Conservation (phyloP, 192 early-diverging fungal genomes). For the Thoreauomyces humboldtii region DNA sequence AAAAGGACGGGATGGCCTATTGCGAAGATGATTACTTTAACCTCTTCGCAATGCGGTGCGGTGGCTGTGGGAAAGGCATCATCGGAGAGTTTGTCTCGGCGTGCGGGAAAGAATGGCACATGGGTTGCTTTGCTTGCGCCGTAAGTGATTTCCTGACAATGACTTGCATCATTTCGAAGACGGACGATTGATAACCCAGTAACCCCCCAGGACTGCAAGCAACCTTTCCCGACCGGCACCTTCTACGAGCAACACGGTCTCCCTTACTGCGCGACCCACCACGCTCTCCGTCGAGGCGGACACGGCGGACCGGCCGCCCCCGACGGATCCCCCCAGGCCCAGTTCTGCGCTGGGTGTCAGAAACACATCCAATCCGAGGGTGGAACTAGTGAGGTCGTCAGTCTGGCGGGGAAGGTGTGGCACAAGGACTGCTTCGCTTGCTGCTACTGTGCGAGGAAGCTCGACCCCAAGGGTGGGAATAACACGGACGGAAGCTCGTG, state of each 20-base stretch:
- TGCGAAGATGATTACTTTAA: conserved; percentile 39
- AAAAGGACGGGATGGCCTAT: conserved; percentile 34
- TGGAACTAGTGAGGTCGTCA: neutral
- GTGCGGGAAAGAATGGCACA: conserved; percentile 41
- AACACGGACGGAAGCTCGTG: neutral
- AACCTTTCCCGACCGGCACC: conserved; percentile 33
- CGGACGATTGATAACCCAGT: too few relatives aligned
- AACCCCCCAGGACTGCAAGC: conserved; percentile 42
- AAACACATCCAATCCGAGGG: neutral
- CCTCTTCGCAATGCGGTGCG: conserved; percentile 39
- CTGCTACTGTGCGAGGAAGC: neutral
- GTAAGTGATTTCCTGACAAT: conserved; percentile 30
- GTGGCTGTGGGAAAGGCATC: conserved; percentile 32
- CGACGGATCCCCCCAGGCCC: neutral
- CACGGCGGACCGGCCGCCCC: neutral
- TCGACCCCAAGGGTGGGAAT: neutral
- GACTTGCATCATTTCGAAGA: too few relatives aligned
- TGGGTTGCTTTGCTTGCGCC: conserved; percentile 37
- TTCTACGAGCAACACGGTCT: conserved; percentile 40
- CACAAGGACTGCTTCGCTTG: conserved; percentile 1
- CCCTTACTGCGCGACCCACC: conserved; percentile 42
- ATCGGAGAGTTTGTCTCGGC: conserved; percentile 44
- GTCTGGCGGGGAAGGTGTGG: neutral
- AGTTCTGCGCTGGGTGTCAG: conserved; percentile 4
- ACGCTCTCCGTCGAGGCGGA: conserved; percentile 21